Base-by-base conservation (phyloP, 2,329 filamentous ascomycete genomes). In the Emmonsiellopsis sp. region DNA sequence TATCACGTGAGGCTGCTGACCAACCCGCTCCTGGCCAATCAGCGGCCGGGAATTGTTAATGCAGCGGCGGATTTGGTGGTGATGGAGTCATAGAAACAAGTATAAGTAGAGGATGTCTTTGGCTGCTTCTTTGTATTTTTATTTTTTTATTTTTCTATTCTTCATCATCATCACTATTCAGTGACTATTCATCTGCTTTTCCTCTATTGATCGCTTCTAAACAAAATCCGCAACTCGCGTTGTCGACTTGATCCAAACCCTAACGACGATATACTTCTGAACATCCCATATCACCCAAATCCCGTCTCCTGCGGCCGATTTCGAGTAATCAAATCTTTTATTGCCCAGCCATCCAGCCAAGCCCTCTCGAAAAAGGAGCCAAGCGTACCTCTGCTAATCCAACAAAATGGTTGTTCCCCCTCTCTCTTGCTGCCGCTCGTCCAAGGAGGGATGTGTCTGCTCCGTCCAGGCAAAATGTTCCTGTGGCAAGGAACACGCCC, bases 401-500 rank as follows among this genome's bases (percentile, higher is more conserved):
- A 32, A 47, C 59, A 72, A 67, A 59, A 75, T 75, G 72, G 67
- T 74, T 54, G 67, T 76, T 61, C 78, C 77, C 53, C 63, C 67
- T 45, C 34, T 54, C 44, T 79, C 77, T 62, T 84, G 81, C 79
- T 84, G 81, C 70, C 78, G 78, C 69, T 78, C 77, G 62, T 74
- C 77, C 62, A 64, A 75, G 59, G 74, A 73, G 62, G 70, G 74
- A 63, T 84, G 81, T 63, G 76, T 78, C 61, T 82, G 79, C 62
- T 78, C 79, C 40, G 71, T 76, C 52, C 78, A 82, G 62, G 79
- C 81, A 57, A 82, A 72, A 57, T 95, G 90, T 82, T 94, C 89
- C 13, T 97, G 92, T 70, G 92, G 92, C 67, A 84, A 95, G 77
- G 81, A 93, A 68, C 82, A 84, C 3, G 92, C 92, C 49, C 82